Evolutionary conservation across 805 yeast species (phyloP).

Genomic region (Komagataella kurtzmanii): DNA sequence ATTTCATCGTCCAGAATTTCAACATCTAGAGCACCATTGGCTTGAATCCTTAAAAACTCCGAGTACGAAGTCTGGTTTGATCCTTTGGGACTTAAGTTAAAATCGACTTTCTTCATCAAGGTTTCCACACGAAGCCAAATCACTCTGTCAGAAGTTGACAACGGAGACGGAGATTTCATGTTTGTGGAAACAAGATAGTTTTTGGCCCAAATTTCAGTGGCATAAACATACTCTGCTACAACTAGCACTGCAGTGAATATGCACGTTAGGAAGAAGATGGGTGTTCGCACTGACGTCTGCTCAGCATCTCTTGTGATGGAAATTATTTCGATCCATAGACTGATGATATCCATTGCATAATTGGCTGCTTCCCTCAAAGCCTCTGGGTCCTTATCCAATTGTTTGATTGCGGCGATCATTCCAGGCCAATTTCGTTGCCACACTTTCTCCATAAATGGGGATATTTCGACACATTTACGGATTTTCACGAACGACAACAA

Average conservation of each 20-base stretch:
- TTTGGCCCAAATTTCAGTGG: slow-evolving; percentile 40
- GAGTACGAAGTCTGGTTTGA: slow-evolving; percentile 39
- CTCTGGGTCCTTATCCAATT: slow-evolving; percentile 39
- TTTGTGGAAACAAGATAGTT: slow-evolving; percentile 13
- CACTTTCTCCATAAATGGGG: slow-evolving; percentile 46
- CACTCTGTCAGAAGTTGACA: slow-evolving; percentile 34
- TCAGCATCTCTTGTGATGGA: slow-evolving; percentile 51
- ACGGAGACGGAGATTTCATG: slow-evolving; percentile 8
- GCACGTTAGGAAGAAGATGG: slow-evolving; percentile 63
- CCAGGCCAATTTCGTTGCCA: slow-evolving; percentile 57
- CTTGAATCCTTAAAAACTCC: slow-evolving; percentile 43
- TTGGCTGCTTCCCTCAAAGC: slow-evolving; percentile 51
- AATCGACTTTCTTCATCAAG: slow-evolving; percentile 46
- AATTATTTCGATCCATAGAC: slow-evolving; percentile 64
- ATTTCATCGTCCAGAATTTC: slow-evolving; percentile 33
- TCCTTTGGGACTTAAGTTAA: slow-evolving; percentile 37
- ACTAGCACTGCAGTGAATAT: slow-evolving; percentile 49
- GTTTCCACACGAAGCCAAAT: slow-evolving; percentile 54
- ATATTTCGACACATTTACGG: slow-evolving; percentile 44
- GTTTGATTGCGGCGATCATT: slow-evolving; percentile 41
- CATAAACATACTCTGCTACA: slow-evolving; percentile 46
- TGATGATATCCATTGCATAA: slow-evolving; percentile 43
- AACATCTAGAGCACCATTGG: slow-evolving; percentile 46
- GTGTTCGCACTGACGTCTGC: slow-evolving; percentile 57
- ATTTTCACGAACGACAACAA: slow-evolving; percentile 54